Evolutionary conservation across 257 asterid species (phyloP), one percentile per base, ranked within the genome.

Genomic region (Solanum sparsipilum): DNA sequence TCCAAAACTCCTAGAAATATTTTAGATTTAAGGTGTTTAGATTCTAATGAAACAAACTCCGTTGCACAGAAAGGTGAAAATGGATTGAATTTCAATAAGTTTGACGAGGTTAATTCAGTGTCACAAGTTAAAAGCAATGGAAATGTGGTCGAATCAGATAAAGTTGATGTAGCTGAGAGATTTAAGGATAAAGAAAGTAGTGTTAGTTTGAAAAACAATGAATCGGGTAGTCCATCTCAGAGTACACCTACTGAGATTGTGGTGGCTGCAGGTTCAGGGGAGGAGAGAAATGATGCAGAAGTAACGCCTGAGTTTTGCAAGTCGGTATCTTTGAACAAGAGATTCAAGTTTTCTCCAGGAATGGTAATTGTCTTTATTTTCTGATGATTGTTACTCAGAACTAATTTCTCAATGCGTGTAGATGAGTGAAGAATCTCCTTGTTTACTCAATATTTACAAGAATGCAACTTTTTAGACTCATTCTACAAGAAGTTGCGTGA

Each of bases 261-360:
- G 86, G 71, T 88, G 74, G 89, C 92, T 12, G 90, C 81, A 88
- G 92, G 78, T 85, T 73, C 81, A 58, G 94, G 86, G 56, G 89
- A 36, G 31, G 94, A 91, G 88, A 94, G 63, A 44, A 89, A 94
- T 76, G 94, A 83, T 41, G 46, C 91, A 87, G 97, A 95, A 88
- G 96, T 90, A 81, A 92, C 98, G 21, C 99, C 98, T 1, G 99
- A 96, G 92, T 78, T 92, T 83, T 92, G 90, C 85, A 94, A 93
- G 91, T 90, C 93, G 5, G 74, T 52, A 46, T 88, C 95, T 11
- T 87, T 91, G 39, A 97, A 29, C 20, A 70, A 97, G 90, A 93
- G 99, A 25, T 92, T 94, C 94, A 97, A 96, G 91, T 97, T 97
- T 92, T 97, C 99, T 18, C 98, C 98, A 13, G 98, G 98, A 92